Evolutionary conservation across 2,329 filamentous ascomycete genomes (phyloP).

Genomic region (Didymella exigua): DNA sequence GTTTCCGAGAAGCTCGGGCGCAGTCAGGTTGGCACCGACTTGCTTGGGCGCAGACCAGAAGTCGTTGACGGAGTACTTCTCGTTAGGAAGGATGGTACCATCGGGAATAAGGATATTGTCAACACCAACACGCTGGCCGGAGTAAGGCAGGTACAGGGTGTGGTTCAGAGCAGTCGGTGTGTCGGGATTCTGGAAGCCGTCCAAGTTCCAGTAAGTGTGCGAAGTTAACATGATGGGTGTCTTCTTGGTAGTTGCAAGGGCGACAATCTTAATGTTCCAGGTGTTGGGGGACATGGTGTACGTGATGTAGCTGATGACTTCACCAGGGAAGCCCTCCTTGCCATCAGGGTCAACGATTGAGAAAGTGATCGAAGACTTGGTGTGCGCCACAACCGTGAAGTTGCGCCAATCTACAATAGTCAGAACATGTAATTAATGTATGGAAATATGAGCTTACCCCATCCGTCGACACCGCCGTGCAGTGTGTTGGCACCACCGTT

Average conservation of each 20-base stretch:
- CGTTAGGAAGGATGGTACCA: constrained; percentile 70
- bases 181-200: constrained; percentile 76
- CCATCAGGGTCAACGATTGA: constrained; percentile 74
- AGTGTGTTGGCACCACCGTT: constrained; percentile 63
- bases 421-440: background rate
- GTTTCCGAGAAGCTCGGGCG: constrained; percentile 69
- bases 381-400: constrained; percentile 75
- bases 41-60: constrained; percentile 84
- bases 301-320: constrained; percentile 75
- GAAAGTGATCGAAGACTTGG: constrained; percentile 72
- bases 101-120: constrained; percentile 61
- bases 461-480: constrained; percentile 72
- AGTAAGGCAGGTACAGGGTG: constrained; percentile 74
- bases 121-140: constrained; percentile 69
- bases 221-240: constrained; percentile 83
- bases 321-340: constrained; percentile 77
- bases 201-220: constrained; percentile 82
- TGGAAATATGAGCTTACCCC: constrained; percentile 52
- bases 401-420: constrained; percentile 63
- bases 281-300: constrained; percentile 70
- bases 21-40: constrained; percentile 71
- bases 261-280: constrained; percentile 76
- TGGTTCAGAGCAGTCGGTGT: constrained; percentile 71
- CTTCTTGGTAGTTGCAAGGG: constrained; percentile 72
- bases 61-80: constrained; percentile 72